Conservation (phyloP, 805 yeast genomes). For the Pichia paraexigua region DNA sequence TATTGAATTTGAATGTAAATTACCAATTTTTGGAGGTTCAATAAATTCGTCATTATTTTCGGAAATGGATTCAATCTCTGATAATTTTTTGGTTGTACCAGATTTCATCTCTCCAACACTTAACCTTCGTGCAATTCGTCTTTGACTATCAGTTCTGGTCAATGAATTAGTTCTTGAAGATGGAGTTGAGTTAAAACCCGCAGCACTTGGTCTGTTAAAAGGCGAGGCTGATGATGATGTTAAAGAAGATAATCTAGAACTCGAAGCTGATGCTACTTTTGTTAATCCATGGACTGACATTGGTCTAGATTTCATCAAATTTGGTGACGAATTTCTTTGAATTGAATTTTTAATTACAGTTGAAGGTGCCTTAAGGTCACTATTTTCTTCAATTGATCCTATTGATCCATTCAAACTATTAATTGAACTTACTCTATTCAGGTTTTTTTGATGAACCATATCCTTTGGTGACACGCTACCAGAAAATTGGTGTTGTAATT, state of each 20-base stretch:
- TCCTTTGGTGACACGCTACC: background rate
- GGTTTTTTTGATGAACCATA: background rate
- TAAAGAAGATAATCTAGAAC: background rate
- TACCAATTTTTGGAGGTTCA: constrained; percentile 7
- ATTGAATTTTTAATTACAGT: background rate
- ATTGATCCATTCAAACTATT: background rate
- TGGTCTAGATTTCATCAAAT: background rate
- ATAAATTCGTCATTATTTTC: background rate
- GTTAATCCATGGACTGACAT: background rate
- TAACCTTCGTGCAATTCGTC: background rate
- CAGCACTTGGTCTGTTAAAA: background rate
- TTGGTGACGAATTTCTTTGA: background rate
- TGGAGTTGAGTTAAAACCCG: background rate
- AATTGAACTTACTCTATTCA: background rate
- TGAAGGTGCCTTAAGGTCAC: background rate
- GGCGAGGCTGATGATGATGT: constrained; percentile 1
- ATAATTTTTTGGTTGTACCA: background rate
- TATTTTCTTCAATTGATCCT: background rate
- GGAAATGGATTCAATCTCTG: background rate
- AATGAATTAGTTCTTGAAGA: constrained; percentile 5
- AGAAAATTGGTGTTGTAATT: background rate
- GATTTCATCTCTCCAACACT: background rate
- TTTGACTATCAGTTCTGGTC: constrained; percentile 3
- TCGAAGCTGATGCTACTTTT: background rate
- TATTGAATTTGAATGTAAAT: background rate